These are phyloP conservation scores for Xylaria castorea DNA, from an alignment of 495 filamentous ascomycete species.

Conservation along the genomic window DNA sequence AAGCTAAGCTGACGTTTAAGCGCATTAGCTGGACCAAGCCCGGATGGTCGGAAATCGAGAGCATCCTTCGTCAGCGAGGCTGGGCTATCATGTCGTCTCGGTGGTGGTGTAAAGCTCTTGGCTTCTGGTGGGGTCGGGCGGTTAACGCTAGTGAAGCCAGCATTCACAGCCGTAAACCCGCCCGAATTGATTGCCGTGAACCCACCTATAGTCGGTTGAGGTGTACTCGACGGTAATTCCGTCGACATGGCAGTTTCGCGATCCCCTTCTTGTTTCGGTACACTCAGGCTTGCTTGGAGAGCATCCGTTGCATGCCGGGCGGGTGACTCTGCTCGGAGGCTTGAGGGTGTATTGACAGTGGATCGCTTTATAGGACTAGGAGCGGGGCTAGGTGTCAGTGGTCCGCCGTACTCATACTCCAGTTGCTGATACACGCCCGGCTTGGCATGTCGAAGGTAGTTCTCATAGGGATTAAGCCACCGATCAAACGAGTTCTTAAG, in stretches of 20 bases:
- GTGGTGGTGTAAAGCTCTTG: slow-evolving; percentile 52
- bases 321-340: slow-evolving; percentile 70
- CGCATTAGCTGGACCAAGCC: slow-evolving; percentile 58
- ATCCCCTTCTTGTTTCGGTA: slow-evolving; percentile 52
- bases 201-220: slow-evolving; percentile 56
- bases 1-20: slow-evolving; percentile 86
- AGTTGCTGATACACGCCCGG: slow-evolving; percentile 96
- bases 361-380: slow-evolving; percentile 84
- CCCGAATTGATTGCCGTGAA: slow-evolving; percentile 80
- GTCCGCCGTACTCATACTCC: slow-evolving; percentile 91
- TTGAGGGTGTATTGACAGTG: slow-evolving; percentile 71
- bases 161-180: slow-evolving; percentile 54
- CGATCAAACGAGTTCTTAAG: slow-evolving; percentile 98
- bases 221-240: slow-evolving; percentile 54
- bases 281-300: slow-evolving; percentile 69
- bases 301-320: slow-evolving; percentile 71
- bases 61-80: slow-evolving; percentile 61
- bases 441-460: slow-evolving; percentile 90
- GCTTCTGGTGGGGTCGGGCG: slow-evolving; percentile 47
- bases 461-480: slow-evolving; percentile 96
- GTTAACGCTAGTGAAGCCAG: slow-evolving; percentile 83
- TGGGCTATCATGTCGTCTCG: slow-evolving; percentile 59
- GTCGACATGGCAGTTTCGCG: slow-evolving; percentile 57
- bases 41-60: slow-evolving; percentile 63
- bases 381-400: slow-evolving; percentile 89